A percentile compares a stretch with the other conserved stretches of the same genome.
Evolutionary conservation across 1,284 basidiomycete genomes (phyloP).

Genomic region (Ceratobasidium papillatum): DNA sequence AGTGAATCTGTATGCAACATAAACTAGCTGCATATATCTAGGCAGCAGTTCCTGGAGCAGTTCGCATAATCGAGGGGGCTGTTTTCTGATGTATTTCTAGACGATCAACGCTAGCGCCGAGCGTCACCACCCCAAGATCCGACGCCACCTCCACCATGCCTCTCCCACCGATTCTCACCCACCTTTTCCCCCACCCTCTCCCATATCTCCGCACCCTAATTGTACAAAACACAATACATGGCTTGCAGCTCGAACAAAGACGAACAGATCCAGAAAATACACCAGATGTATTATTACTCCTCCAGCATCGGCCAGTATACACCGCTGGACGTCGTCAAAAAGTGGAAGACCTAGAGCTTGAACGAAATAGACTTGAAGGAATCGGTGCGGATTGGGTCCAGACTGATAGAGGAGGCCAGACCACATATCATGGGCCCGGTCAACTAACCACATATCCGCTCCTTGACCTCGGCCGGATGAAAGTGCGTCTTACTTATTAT

Average conservation of each 20-base stretch:
- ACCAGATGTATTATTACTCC: conserved; percentile 72
- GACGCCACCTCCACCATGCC: conserved; percentile 52
- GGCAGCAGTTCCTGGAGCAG: too few species aligned
- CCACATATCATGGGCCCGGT: conserved; percentile 98
- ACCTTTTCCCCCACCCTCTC: conserved; percentile 75
- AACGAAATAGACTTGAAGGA: conserved; percentile 70
- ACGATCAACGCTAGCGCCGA: too few species aligned
- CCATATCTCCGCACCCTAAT: conserved; percentile 75
- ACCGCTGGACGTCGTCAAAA: conserved; percentile 89
- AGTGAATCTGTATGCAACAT: too few species aligned
- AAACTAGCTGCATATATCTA: too few species aligned
- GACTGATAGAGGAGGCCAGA: conserved; percentile 88
- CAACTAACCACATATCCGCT: conserved; percentile 97
- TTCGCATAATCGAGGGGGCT: too few species aligned
- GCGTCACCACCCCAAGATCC: background rate
- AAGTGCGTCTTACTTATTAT: conserved; percentile 51
- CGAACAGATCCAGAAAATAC: conserved; percentile 54
- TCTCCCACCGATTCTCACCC: conserved; percentile 75
- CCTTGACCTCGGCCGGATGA: conserved; percentile 75
- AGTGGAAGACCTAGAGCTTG: conserved; percentile 64
- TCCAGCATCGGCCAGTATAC: conserved; percentile 93
- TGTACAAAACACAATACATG: conserved; percentile 75
- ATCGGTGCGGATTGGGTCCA: conserved; percentile 89
- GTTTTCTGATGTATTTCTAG: too few species aligned
- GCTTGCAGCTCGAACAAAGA: conserved; percentile 65